Evolutionary conservation across 2,329 filamentous ascomycete species (phyloP), one percentile per base, ranked within the genome.

Genomic region (Xylariales sp.): DNA sequence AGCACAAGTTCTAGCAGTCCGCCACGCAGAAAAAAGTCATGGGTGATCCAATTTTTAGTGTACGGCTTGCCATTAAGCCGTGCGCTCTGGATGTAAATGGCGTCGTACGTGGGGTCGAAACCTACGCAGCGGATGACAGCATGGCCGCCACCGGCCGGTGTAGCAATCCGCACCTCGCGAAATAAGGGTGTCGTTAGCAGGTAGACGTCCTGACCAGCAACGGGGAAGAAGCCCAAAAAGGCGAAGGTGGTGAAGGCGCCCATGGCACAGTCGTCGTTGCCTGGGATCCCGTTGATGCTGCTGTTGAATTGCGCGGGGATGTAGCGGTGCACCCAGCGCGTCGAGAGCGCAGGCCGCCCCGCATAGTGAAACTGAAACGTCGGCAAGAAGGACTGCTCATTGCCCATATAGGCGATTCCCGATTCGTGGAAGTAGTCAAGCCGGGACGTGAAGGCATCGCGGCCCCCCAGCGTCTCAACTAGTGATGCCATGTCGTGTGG

Each of bases 301-400:
- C 72, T 71, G 63, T 85, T 85, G 69, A 88, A 88, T 38, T 77
- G 72, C 0, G 64, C 62, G 0, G 83, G 83, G 35, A 87, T 79
- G 55, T 87, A 86, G 45, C 65, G 69, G 48, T 81, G 80, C 1
- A 75, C 68, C 52, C 78, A 78, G 46, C 66, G 60, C 6, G 65
- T 60, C 37, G 70, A 75, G 7, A 72, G 60, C 0, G 63, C 81
- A 0, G 83, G 83, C 0, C 83, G 74, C 1, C 77, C 81, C 2
- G 71, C 78, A 53, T 86, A 87, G 62, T 87, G 83, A 65, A 75
- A 76, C 46, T 74, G 69, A 53, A 65, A 74, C 2, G 71, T 67
- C 21, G 71, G 65, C 15, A 76, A 56, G 52, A 75, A 76, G 40
- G 66, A 65, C 47, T 71, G 72, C 55, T 76, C 72, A 55, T 88